Evolutionary conservation across 805 yeast genomes (phyloP).

Genomic region (Lipomyces orientalis): DNA sequence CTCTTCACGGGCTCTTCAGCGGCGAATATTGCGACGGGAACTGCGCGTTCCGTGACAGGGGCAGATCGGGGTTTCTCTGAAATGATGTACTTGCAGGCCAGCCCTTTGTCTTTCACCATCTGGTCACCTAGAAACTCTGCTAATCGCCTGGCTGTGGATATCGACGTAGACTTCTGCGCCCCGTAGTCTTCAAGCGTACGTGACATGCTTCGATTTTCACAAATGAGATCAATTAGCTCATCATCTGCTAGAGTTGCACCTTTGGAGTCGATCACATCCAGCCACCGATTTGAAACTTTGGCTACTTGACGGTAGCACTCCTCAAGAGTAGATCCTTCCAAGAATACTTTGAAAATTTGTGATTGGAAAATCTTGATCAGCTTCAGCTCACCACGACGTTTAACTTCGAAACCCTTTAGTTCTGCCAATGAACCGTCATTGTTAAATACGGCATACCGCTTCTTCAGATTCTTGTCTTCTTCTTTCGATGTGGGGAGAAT

Average conservation of each 20-base stretch:
- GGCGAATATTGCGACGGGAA: conserved; percentile 94
- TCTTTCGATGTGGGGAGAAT: conserved; percentile 95
- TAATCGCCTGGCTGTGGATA: conserved; percentile 89
- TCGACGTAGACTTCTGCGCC: conserved; percentile 89
- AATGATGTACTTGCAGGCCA: conserved; percentile 92
- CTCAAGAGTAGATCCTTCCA: conserved; percentile 81
- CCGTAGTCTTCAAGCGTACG: conserved; percentile 89
- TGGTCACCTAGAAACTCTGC: conserved; percentile 96
- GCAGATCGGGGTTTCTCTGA: conserved; percentile 80
- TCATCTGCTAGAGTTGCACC: conserved; percentile 91
- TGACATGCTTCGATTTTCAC: conserved; percentile 95
- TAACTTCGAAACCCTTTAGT: conserved; percentile 93
- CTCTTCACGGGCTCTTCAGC: conserved; percentile 75
- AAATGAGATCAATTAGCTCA: conserved; percentile 90
- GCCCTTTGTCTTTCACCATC: conserved; percentile 95
- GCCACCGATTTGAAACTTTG: conserved; percentile 91
- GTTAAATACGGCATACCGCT: conserved; percentile 96
- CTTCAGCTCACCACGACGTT: conserved; percentile 94
- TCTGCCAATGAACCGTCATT: conserved; percentile 94
- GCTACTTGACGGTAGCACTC: conserved; percentile 90
- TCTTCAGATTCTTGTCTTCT: conserved; percentile 95
- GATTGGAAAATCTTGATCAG: conserved; percentile 93
- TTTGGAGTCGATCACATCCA: conserved; percentile 86
- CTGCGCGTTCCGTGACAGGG: conserved; percentile 94
- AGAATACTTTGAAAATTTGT: conserved; percentile 87